Conservation (phyloP, 1,139 yeast species). For the Hyphopichia khmerensis region DNA sequence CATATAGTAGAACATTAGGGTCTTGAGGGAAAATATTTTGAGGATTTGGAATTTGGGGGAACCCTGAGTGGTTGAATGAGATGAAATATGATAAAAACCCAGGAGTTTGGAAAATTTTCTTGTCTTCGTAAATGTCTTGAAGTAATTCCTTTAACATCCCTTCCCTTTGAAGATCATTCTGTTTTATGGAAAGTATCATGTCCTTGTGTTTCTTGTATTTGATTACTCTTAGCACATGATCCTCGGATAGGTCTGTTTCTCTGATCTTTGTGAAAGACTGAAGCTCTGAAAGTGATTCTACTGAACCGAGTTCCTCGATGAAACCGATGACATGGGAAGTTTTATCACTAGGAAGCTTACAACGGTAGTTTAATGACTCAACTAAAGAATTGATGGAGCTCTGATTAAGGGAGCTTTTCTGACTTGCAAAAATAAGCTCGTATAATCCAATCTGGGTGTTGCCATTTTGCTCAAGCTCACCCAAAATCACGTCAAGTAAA, state of each 20-base stretch:
- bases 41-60: neutral
- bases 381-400: constrained; percentile 18
- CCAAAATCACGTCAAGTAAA: constrained; percentile 25
- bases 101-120: neutral
- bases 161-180: neutral
- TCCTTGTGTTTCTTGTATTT: neutral
- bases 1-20: neutral
- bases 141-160: neutral
- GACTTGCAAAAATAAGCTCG: constrained; percentile 17
- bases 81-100: constrained; percentile 3
- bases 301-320: neutral
- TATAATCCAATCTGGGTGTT: constrained; percentile 25
- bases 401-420: constrained; percentile 11
- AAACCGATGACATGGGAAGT: neutral
- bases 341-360: neutral
- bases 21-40: neutral
- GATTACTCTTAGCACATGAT: neutral
- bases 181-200: neutral
- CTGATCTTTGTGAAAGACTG: neutral
- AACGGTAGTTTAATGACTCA: constrained; percentile 20
- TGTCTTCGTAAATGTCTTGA: neutral
- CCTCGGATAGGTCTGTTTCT: neutral
- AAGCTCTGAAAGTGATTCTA: neutral
- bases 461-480: constrained; percentile 15
- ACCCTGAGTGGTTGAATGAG: neutral